phyloP scores from a whole-genome alignment of 345 rosid species.

The Psidium guajava region DNA sequence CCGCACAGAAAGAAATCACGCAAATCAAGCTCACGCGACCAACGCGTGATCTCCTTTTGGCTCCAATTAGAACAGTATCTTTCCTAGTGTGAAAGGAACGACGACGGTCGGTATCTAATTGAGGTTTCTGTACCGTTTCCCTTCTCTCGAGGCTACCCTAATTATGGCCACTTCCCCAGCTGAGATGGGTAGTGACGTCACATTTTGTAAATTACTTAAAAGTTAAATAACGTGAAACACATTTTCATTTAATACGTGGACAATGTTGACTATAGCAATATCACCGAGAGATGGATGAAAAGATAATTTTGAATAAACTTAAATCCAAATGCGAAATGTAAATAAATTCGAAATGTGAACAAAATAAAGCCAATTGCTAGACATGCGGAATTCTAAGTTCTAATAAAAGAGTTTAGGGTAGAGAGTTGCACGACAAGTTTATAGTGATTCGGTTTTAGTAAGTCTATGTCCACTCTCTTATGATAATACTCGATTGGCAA shows the following conservation, averaged over 20 bases:
- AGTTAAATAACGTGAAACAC: neutral
- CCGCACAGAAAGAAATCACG: neutral
- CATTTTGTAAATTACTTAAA: neutral
- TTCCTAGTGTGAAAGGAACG: neutral
- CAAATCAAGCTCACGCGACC: neutral
- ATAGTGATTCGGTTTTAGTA: too few species aligned
- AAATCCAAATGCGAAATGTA: too few species aligned
- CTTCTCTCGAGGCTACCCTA: neutral
- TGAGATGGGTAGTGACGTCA: neutral
- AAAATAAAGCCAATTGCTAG: too few species aligned
- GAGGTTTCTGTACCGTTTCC: neutral
- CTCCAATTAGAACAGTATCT: neutral
- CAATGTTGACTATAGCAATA: too few species aligned
- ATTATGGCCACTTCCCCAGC: neutral
- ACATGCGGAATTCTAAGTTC: too few species aligned
- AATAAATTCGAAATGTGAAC: too few species aligned
- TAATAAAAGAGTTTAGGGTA: too few species aligned
- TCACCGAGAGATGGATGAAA: too few species aligned
- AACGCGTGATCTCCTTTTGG: neutral
- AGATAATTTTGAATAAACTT: too few species aligned
- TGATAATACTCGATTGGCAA: too few species aligned
- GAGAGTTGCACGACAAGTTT: too few species aligned
- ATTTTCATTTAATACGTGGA: neutral
- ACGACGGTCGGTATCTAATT: neutral
- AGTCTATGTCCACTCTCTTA: too few species aligned